Percentiles rank a stretch among this genome's conserved stretches.
Conservation (phyloP, 2,329 filamentous ascomycete species). For the Ampelomyces quisqualis region DNA sequence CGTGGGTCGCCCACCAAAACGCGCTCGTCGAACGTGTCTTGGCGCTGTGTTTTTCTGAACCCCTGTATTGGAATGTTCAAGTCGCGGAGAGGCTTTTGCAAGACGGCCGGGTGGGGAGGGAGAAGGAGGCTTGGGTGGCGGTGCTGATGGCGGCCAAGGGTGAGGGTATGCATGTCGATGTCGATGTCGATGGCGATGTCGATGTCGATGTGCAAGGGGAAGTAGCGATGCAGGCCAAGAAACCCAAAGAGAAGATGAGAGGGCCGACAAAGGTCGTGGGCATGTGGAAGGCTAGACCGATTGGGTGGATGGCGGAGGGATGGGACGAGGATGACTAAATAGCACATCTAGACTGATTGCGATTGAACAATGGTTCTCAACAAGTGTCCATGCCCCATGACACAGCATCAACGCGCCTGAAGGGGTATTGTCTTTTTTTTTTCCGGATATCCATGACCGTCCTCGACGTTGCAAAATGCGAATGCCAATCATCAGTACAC, state of each 20-base stretch:
- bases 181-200: slow-evolving; percentile 11
- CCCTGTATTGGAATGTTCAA: slow-evolving; percentile 42
- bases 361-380: no score
- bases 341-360: no score
- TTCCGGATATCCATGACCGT: no score
- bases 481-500: no score
- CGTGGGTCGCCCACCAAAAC: slow-evolving; percentile 35
- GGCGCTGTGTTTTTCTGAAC: slow-evolving; percentile 38
- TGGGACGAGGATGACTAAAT: slow-evolving; percentile 29
- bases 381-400: no score
- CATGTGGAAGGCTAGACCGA: slow-evolving; percentile 34
- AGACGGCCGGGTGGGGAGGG: slow-evolving; percentile 14
- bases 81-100: slow-evolving; percentile 40
- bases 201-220: not conserved
- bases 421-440: no score
- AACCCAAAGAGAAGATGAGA: slow-evolving; percentile 1
- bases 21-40: slow-evolving; percentile 15
- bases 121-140: slow-evolving; percentile 16
- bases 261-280: slow-evolving; percentile 38
- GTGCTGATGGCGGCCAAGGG: slow-evolving; percentile 37
- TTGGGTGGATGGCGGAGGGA: slow-evolving; percentile 31
- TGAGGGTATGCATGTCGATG: slow-evolving; percentile 5
- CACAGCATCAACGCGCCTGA: no score
- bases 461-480: no score
- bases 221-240: not conserved